Conservation (phyloP, 83 land plant genomes). For the Isoetes engelmannii region DNA sequence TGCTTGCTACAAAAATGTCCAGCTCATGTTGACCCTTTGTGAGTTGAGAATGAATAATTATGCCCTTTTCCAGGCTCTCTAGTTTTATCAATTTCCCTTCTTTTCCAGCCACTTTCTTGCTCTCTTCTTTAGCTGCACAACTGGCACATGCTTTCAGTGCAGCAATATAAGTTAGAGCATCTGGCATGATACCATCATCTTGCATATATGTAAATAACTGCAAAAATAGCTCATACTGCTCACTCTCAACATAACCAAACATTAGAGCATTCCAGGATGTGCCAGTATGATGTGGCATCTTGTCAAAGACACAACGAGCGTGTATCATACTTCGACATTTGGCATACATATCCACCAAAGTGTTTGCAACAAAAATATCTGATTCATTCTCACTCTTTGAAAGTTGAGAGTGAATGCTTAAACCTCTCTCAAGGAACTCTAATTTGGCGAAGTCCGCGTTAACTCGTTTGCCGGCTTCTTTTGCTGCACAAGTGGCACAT, state of each 20-base stretch:
- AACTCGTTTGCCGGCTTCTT: not conserved
- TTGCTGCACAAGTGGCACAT: not conserved
- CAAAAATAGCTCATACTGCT: not conserved
- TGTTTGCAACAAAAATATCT: not conserved
- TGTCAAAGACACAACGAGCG: not conserved
- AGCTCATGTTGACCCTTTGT: not conserved
- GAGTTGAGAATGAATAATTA: not conserved
- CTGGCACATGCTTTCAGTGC: conserved; percentile 1
- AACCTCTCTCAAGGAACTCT: not conserved
- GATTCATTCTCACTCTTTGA: not conserved
- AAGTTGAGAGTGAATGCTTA: not conserved
- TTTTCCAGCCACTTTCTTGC: no score
- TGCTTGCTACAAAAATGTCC: not conserved
- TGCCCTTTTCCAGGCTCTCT: not conserved
- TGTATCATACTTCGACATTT: not conserved
- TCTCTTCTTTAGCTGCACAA: not conserved
- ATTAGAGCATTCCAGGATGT: not conserved
- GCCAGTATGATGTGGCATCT: not conserved
- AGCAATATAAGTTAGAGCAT: not conserved
- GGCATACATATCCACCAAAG: not conserved
- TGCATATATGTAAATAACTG: not conserved
- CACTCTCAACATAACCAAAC: not conserved
- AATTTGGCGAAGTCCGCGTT: not conserved
- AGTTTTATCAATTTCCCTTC: not conserved
- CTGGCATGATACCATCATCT: not conserved